Percentiles rank a stretch among this genome's conserved stretches.
phyloP scores from a whole-genome alignment of 2,329 filamentous ascomycete species.

The Aspergillus sp. region DNA sequence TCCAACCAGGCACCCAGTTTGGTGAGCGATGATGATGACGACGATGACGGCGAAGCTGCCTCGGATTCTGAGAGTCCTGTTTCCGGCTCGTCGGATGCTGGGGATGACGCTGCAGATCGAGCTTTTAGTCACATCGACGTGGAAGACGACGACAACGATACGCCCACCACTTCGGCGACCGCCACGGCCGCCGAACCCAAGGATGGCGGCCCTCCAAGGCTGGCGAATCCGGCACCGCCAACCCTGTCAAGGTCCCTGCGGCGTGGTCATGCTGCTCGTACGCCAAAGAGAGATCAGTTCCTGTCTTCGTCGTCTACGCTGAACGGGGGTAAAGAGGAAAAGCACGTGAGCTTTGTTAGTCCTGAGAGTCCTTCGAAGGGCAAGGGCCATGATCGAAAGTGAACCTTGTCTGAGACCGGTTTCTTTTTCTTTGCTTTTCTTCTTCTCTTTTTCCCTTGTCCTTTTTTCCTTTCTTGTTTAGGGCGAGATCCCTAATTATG shows the following conservation, averaged over 20 bases:
- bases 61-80: slow-evolving; percentile 57
- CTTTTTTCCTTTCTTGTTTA: slow-evolving; percentile 1
- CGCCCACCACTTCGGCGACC: slow-evolving; percentile 18
- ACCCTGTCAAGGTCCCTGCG: slow-evolving; percentile 24
- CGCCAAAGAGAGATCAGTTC: slow-evolving; percentile 18
- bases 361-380: slow-evolving; percentile 22
- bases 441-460: neutral
- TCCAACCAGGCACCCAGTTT: slow-evolving; percentile 72
- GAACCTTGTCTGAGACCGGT: slow-evolving; percentile 1
- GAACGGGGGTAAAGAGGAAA: slow-evolving; percentile 25
- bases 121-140: slow-evolving; percentile 39
- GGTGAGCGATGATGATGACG: slow-evolving; percentile 69
- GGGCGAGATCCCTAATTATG: neutral
- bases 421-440: slow-evolving; percentile 1
- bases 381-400: slow-evolving; percentile 20
- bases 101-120: slow-evolving; percentile 49
- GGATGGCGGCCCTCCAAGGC: slow-evolving; percentile 18
- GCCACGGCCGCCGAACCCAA: slow-evolving; percentile 26
- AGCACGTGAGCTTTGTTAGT: slow-evolving; percentile 31
- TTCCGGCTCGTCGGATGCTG: slow-evolving; percentile 37
- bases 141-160: slow-evolving; percentile 37
- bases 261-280: slow-evolving; percentile 10
- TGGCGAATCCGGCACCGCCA: slow-evolving; percentile 19
- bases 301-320: slow-evolving; percentile 19
- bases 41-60: slow-evolving; percentile 50